Evolutionary conservation across 176 grass and related monocot genomes (phyloP).

Genomic region (Elaeis guineensis): DNA sequence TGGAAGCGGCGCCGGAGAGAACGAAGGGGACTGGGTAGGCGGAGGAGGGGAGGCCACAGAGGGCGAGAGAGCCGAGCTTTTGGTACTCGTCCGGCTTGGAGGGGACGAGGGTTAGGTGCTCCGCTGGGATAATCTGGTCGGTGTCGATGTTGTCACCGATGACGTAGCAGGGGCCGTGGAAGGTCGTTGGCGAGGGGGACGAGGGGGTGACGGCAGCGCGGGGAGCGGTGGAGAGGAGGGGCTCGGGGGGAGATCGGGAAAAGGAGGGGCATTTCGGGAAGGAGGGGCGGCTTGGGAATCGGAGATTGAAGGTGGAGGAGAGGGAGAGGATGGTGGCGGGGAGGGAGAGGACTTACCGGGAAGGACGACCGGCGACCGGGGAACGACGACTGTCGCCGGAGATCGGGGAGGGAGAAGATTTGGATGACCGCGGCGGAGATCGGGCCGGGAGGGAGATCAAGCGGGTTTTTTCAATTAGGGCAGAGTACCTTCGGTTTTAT

Average conservation of each 20-base stretch:
- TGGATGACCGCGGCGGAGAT: too few relatives aligned
- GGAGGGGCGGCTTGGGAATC: constrained; percentile 12
- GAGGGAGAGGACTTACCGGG: too few relatives aligned
- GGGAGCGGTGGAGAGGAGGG: background rate
- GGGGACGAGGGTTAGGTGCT: constrained; percentile 90
- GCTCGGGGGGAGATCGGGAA: constrained; percentile 1
- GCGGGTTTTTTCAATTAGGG: too few relatives aligned
- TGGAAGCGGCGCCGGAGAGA: constrained; percentile 28
- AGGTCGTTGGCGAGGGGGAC: constrained; percentile 27
- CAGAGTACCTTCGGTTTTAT: too few relatives aligned
- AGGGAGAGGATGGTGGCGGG: too few relatives aligned
- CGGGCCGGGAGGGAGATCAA: too few relatives aligned
- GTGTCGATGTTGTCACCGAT: constrained; percentile 95
- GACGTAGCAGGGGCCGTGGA: constrained; percentile 79
- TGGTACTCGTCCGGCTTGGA: constrained; percentile 87
- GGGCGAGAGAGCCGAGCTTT: constrained; percentile 72
- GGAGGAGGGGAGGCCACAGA: constrained; percentile 50
- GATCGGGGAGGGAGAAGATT: too few relatives aligned
- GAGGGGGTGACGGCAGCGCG: background rate
- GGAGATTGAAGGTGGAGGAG: background rate
- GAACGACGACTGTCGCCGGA: too few relatives aligned
- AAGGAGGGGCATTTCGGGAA: background rate
- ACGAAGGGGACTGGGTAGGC: constrained; percentile 59
- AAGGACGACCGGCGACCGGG: too few relatives aligned
- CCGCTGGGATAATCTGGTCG: constrained; percentile 93